Base-by-base conservation (phyloP, 2,329 filamentous ascomycete genomes). In the Aspergillus viridinutans region DNA sequence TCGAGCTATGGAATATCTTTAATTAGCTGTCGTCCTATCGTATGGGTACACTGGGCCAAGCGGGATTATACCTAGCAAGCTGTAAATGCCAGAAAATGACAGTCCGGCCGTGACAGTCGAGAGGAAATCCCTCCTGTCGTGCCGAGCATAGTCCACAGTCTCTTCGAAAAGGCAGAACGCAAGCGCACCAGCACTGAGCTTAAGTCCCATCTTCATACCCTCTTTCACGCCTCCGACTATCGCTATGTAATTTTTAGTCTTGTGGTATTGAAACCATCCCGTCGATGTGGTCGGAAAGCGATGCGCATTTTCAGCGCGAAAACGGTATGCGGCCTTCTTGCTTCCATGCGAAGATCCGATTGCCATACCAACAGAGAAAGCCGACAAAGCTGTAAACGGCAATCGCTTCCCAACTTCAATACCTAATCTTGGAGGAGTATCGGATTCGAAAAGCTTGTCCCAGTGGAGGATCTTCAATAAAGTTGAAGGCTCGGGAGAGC, bases 241-340 rank as follows among this genome's bases (percentile, higher is more conserved):
- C 52, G 89, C 83, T 67, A 91, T 86, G 78, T 99, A 97, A 75
- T 96, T 97, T 76, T 97, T 97, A 71, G 86, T 90, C 77, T 97
- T 97, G 80, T 97, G 93, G 75, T 99, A 99, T n/a, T 97, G 84
- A 72, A 93, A 99, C 94, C 94, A 99, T 20, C 92, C 93, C 2
- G 87, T 85, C 26, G 90, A 87, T 1, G 87, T 87, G 3, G 85
- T 86, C 21, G 94, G 94, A 60, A 97, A 85, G 63, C 93, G 90
- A 80, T 99, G 94, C 1, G 94, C 92, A 71, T 99, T 96, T 76
- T 99, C 94, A 58, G 94, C 94, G 55, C 93, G 88, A 78, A 97
- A 99, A 42, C 89, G 88, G 57, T 96, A 81, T 52, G 89, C 87
- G 0, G 90, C 85, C 70, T 83, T 86, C 68, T 86, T 86, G 57